Conservation (phyloP, 805 yeast genomes). For the Candida michaelii region DNA sequence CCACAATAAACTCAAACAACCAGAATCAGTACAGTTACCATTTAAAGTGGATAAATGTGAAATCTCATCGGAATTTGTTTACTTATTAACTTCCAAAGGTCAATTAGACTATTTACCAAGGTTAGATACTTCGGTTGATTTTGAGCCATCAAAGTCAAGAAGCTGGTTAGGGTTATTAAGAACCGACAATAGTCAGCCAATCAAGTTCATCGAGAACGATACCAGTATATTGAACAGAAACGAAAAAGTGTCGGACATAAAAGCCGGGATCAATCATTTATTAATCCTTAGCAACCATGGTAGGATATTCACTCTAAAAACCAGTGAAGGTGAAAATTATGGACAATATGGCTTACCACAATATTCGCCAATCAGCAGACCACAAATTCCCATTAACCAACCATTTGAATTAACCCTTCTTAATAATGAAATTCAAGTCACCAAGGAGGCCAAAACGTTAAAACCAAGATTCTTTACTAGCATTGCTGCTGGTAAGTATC, state of each 20-base stretch:
- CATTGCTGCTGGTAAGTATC: constrained; percentile 73
- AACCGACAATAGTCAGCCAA: constrained; percentile 8
- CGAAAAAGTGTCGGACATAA: constrained; percentile 46
- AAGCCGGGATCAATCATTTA: constrained; percentile 68
- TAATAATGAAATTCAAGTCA: constrained; percentile 43
- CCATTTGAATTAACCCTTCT: constrained; percentile 54
- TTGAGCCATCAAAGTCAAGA: constrained; percentile 17
- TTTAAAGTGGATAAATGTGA: constrained; percentile 27
- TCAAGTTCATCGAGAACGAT: constrained; percentile 10
- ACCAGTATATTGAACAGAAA: constrained; percentile 13
- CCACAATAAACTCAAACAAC: constrained; percentile 27
- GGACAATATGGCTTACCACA: constrained; percentile 88
- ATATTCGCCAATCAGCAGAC: constrained; percentile 52
- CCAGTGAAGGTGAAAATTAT: constrained; percentile 47
- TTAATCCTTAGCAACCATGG: constrained; percentile 61
- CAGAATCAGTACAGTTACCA: constrained; percentile 27
- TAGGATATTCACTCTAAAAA: constrained; percentile 59
- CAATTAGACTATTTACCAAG: constrained; percentile 33
- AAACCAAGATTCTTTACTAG: constrained; percentile 48
- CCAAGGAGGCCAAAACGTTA: constrained; percentile 22
- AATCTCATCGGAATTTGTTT: constrained; percentile 52
- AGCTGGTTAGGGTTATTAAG: constrained; percentile 24
- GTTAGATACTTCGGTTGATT: constrained; percentile 15
- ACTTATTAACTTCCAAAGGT: constrained; percentile 42
- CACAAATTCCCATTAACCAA: constrained; percentile 23